These are phyloP conservation scores for Talaromyces funiculosus DNA, from an alignment of 2,329 filamentous ascomycete species.

Conservation along the genomic window DNA sequence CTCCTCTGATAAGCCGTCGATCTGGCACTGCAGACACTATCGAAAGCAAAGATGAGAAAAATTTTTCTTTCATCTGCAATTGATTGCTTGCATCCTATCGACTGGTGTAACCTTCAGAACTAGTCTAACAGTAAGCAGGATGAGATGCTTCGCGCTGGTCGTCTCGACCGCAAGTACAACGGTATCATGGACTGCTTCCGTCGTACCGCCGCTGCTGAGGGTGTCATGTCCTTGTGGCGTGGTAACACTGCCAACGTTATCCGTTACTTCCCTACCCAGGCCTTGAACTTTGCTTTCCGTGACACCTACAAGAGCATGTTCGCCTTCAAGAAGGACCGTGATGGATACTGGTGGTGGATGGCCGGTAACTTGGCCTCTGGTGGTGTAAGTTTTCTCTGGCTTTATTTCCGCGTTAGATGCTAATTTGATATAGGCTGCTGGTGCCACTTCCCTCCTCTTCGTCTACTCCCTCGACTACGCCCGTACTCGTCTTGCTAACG, in stretches of 20 bases:
- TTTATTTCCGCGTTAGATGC: conserved; percentile 1
- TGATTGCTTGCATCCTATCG: not conserved
- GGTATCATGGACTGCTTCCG: conserved; percentile 95
- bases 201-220: conserved; percentile 84
- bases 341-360: conserved; percentile 99
- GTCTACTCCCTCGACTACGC: conserved; percentile 99
- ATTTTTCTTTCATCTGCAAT: not conserved
- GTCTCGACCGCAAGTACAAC: conserved; percentile 94
- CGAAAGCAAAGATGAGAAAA: not conserved
- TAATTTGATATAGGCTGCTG: conserved; percentile 62
- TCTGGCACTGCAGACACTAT: not conserved
- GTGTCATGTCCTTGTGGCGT: conserved; percentile 94
- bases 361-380: conserved; percentile 98
- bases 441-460: conserved; percentile 99
- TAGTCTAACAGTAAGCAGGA: conserved; percentile 56
- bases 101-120: not conserved
- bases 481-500: conserved; percentile 99
- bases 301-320: conserved; percentile 99
- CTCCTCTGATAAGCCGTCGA: not conserved
- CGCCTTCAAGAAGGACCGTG: conserved; percentile 99
- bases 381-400: conserved; percentile 68
- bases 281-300: conserved; percentile 99
- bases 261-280: conserved; percentile 99
- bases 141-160: conserved; percentile 99
- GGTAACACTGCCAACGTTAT: conserved; percentile 99